A percentile compares a stretch with the other conserved stretches of the same genome.
These are phyloP conservation scores for Backusella parvicylindrica DNA, from an alignment of 192 early-diverging fungal species.

Conservation along the genomic window DNA sequence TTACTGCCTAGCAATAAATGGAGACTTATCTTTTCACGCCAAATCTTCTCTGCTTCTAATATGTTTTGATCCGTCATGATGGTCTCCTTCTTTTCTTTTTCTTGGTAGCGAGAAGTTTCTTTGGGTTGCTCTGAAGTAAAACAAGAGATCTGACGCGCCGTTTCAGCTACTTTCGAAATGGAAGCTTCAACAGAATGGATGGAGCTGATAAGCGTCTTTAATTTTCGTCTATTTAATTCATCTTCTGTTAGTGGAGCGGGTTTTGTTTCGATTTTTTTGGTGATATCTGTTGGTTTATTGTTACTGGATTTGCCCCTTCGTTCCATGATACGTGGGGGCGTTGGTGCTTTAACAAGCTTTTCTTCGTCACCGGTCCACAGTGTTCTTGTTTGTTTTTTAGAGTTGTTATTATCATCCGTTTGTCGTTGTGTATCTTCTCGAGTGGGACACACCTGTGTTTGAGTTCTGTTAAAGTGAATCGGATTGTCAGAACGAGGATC, in stretches of 20 bases:
- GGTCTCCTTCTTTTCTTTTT: neutral
- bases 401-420: neutral
- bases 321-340: neutral
- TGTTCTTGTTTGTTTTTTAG: neutral
- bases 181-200: neutral
- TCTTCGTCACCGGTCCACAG: neutral
- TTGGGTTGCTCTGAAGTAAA: neutral
- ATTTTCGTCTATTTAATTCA: neutral
- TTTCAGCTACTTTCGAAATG: neutral
- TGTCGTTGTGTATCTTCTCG: neutral
- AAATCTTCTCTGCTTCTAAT: neutral
- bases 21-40: constrained; percentile 30
- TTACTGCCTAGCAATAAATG: constrained; percentile 36
- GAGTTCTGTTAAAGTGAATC: neutral
- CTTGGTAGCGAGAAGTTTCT: neutral
- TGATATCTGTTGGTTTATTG: neutral
- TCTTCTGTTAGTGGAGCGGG: neutral
- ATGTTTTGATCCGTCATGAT: neutral
- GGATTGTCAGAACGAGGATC: constrained; percentile 7
- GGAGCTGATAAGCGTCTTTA: neutral
- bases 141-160: neutral
- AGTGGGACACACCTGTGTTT: neutral
- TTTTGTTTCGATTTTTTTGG: neutral
- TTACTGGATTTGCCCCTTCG: neutral
- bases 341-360: neutral